These are phyloP conservation scores for Infundibulicybe gibba DNA, from an alignment of 768 basidiomycete species.

Conservation along the genomic window DNA sequence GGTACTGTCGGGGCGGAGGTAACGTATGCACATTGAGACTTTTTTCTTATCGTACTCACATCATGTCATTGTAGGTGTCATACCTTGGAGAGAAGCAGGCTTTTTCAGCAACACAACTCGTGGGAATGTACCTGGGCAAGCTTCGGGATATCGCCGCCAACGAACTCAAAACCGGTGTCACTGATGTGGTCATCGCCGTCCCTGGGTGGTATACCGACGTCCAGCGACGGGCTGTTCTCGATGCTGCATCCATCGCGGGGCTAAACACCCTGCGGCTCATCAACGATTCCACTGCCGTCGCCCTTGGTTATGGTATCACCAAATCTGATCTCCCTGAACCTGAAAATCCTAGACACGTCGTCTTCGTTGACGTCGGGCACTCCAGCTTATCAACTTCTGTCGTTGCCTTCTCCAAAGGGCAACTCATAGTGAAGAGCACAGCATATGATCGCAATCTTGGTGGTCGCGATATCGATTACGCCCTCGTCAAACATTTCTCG, in stretches of 20 bases:
- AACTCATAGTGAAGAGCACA: constrained; percentile 80
- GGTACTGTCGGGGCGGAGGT: constrained; percentile 88
- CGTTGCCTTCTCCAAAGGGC: constrained; percentile 92
- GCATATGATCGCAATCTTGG: constrained; percentile 94
- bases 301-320: constrained; percentile 98
- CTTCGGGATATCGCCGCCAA: constrained; percentile 80
- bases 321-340: constrained; percentile 92
- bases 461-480: constrained; percentile 94
- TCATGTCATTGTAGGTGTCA: constrained; percentile 54
- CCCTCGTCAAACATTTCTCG: constrained; percentile 85
- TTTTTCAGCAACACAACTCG: constrained; percentile 89
- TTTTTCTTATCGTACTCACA: no score
- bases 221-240: constrained; percentile 86
- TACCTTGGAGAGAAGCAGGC: constrained; percentile 78
- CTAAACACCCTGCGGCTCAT: constrained; percentile 92
- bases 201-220: constrained; percentile 96
- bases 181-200: constrained; percentile 93
- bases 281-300: constrained; percentile 95
- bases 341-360: constrained; percentile 80
- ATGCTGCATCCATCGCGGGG: constrained; percentile 86
- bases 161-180: constrained; percentile 84
- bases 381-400: constrained; percentile 84
- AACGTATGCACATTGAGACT: constrained; percentile 19
- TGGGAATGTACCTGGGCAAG: constrained; percentile 88
- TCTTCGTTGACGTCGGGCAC: constrained; percentile 96